phyloP scores from a whole-genome alignment of 257 asterid species.

The Jacaranda mimosifolia region DNA sequence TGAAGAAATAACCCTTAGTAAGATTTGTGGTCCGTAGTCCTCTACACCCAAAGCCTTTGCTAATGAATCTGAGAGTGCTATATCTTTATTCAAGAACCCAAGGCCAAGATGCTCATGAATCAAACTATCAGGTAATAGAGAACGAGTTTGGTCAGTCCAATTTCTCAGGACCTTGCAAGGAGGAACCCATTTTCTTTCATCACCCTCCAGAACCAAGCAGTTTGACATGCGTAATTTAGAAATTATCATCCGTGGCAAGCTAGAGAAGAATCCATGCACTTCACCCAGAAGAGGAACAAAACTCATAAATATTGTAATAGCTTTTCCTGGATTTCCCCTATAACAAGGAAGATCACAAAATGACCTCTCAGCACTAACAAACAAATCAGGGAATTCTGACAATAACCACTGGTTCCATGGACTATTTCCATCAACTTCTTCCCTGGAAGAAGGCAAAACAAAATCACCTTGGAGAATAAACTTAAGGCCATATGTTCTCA shows the following conservation, averaged over 20 bases:
- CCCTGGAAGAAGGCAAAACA: slow-evolving; percentile 96
- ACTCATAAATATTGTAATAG: slow-evolving; percentile 82
- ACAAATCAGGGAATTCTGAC: slow-evolving; percentile 84
- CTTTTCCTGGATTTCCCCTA: slow-evolving; percentile 69
- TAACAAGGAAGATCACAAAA: slow-evolving; percentile 92
- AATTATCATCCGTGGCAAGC: slow-evolving; percentile 82
- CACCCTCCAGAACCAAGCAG: slow-evolving; percentile 81
- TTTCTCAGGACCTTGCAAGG: slow-evolving; percentile 91
- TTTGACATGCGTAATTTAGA: slow-evolving; percentile 82
- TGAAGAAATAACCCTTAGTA: slow-evolving; percentile 65
- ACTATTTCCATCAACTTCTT: slow-evolving; percentile 94
- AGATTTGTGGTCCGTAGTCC: slow-evolving; percentile 82
- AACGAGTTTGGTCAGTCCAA: slow-evolving; percentile 80
- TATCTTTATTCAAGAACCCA: slow-evolving; percentile 82
- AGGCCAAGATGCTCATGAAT: slow-evolving; percentile 88
- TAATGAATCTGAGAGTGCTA: slow-evolving; percentile 77
- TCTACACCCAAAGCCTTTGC: slow-evolving; percentile 89
- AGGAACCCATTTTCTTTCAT: slow-evolving; percentile 74
- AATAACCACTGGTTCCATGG: slow-evolving; percentile 98
- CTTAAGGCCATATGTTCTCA: slow-evolving; percentile 93
- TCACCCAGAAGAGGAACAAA: slow-evolving; percentile 90
- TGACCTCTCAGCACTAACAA: slow-evolving; percentile 73
- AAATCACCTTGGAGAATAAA: slow-evolving; percentile 98
- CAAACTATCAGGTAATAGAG: slow-evolving; percentile 72
- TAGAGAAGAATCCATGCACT: slow-evolving; percentile 90